A percentile compares a stretch with the other conserved stretches of the same genome.
These are phyloP conservation scores for Trypanosoma cruzi DNA, from an alignment of 208 protist genomes.

Conservation along the genomic window DNA sequence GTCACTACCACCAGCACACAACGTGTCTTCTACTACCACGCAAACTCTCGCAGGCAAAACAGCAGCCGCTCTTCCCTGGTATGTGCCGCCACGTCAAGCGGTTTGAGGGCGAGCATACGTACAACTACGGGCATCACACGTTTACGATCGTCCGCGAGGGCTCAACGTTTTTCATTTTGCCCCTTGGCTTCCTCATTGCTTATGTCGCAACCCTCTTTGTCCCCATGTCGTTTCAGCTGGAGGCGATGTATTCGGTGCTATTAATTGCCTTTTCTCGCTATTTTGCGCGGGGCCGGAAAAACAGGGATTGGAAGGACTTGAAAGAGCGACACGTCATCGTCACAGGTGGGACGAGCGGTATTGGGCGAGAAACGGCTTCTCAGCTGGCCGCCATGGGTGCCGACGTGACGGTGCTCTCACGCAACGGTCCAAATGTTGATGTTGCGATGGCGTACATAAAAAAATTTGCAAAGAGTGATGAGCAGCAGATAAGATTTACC, in stretches of 20 bases:
- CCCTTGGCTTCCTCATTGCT: slow-evolving; percentile 54
- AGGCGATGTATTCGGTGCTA: slow-evolving; percentile 42
- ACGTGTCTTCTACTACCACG: slow-evolving; percentile 15
- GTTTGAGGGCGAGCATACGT: slow-evolving; percentile 82
- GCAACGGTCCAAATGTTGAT: slow-evolving; percentile 41
- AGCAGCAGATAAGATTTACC: slow-evolving; percentile 47
- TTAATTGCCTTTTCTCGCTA: slow-evolving; percentile 41
- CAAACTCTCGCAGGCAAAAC: slow-evolving; percentile 60
- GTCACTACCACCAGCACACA: slow-evolving; percentile 15
- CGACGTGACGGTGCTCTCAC: slow-evolving; percentile 55
- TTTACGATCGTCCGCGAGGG: slow-evolving; percentile 66
- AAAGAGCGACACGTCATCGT: slow-evolving; percentile 58
- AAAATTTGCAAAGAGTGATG: slow-evolving; percentile 1
- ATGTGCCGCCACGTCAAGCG: slow-evolving; percentile 45
- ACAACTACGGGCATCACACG: slow-evolving; percentile 75
- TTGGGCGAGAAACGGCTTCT: slow-evolving; percentile 66
- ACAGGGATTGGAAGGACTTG: slow-evolving; percentile 45
- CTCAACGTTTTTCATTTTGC: slow-evolving; percentile 46
- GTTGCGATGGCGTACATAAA: slow-evolving; percentile 42
- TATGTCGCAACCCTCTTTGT: slow-evolving; percentile 42
- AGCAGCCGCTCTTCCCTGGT: slow-evolving; percentile 66
- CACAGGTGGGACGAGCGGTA: slow-evolving; percentile 77
- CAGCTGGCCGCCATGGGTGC: slow-evolving; percentile 74
- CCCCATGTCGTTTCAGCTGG: slow-evolving; percentile 34
- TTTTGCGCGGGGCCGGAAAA: slow-evolving; percentile 45